Base-by-base conservation (phyloP, 176 grass and related monocot species). In the Pontederia crassipes region DNA sequence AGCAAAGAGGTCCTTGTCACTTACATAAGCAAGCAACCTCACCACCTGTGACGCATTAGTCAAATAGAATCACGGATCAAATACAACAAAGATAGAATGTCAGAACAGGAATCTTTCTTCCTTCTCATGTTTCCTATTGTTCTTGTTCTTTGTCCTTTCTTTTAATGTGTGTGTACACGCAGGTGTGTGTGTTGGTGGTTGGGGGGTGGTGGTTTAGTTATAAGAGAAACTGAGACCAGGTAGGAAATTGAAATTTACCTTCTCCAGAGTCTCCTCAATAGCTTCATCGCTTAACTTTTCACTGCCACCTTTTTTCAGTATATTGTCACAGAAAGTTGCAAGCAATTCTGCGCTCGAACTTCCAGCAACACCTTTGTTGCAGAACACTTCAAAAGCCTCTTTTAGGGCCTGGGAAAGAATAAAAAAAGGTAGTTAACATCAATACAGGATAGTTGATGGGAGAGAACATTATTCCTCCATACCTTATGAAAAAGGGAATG, bases 1-100 rank as follows among this genome's bases (percentile, higher is more conserved):
- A 55, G 67, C 59, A 74, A 80, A 85, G 52, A 77, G 69, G 59
- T 85, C 73, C 16, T 77, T 85, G 52, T 85, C 64, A 0, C 59
- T 76, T 26, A 85, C 54, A 67, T 69, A 80, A 50, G 47, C 7
- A 8, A 85, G 73, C 29, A 80, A 35, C 53, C 64, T 80, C 24
- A 80, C 77, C 68, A 77, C 82, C 73, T 85, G 56, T 9, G 28
- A 65, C 2, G 6, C 6, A 40, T 40, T 40, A 3, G 6, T 40
- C 32, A 40, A 40, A 40, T 7, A 40, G 2, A 40, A 40, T 3
- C 29, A 35, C 4, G 29, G 2, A 2, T 4, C 32, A 40, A 40
- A 40, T 40, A 40, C 2, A 40, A 7, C 32, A 40, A 40, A 40
- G 32, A 40, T 40, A 40, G 32, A 40, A 40, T 40, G 32, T 40